Evolutionary conservation across 2,329 filamentous ascomycete genomes (phyloP).

Genomic region (Aspergillus sp.): DNA sequence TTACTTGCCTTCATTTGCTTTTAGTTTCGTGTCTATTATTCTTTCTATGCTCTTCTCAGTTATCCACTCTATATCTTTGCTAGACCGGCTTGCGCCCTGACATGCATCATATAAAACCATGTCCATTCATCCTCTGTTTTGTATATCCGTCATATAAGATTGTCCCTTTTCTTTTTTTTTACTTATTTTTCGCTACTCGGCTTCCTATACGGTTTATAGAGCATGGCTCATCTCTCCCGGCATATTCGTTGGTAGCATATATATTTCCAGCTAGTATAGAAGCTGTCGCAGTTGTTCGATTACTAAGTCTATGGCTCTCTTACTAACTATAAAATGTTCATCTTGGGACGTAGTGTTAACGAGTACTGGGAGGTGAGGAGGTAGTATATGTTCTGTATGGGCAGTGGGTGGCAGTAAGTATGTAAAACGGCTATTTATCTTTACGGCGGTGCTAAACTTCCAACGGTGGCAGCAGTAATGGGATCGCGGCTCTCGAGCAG

Average conservation of each 20-base stretch:
- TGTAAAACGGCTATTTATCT: no score
- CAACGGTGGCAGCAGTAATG: no score
- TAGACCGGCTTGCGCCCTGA: neutral
- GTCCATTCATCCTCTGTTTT: neutral
- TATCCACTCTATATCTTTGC: neutral
- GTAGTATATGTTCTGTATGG: no score
- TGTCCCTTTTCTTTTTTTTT: neutral
- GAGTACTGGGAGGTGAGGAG: no score
- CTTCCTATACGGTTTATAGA: neutral
- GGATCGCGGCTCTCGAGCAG: no score
- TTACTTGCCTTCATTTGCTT: neutral
- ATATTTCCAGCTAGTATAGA: neutral
- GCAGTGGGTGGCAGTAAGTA: no score
- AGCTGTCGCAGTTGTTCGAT: neutral
- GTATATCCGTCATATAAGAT: slow-evolving; percentile 9
- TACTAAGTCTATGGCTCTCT: neutral
- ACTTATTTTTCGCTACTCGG: neutral
- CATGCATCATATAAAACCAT: slow-evolving; percentile 2
- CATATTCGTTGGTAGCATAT: neutral
- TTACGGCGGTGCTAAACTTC: no score
- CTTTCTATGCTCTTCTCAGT: neutral
- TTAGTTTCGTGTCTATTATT: neutral
- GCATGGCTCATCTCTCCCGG: neutral
- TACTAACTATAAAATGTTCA: no score
- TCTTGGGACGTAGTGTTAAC: no score